Evolutionary conservation across 75 land plant genomes (phyloP), one percentile per base, ranked within the genome.

Genomic region (Ceratopteris richardii): DNA sequence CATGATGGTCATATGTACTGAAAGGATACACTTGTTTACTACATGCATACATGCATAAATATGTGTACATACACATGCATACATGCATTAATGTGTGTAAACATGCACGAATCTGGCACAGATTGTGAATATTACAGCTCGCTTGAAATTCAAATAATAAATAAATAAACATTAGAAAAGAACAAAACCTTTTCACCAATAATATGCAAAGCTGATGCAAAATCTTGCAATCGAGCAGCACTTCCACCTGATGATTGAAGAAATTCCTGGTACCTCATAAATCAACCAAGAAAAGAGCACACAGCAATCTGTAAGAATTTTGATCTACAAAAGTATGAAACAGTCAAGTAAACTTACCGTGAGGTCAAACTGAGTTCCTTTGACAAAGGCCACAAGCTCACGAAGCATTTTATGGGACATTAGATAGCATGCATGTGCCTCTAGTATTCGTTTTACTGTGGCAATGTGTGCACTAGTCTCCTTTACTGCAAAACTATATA

Each of bases 371-470:
- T 95, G 99, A 28, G 99, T 95, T 56, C 90, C 99, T 39, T 90
- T 95, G 0, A 90, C 98, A 82, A 95, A 90, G 25, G 99, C 88
- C 39, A 95, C 99, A 76, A 95, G 88, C 57, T 95, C 94, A 11
- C 85, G 77, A 64, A 95, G 88, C 70, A 87, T 92, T 61, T 83
- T 87, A 57, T 82, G 82, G 11, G 86, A 77, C 99, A 95, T 90
- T 48, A 95, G 64, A 61, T 78, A 77, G 65, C 85, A 77, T 33
- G 99, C 96, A 84, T 95, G 99, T 65, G 70, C 82, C 74, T 95
- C 99, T 30, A 95, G 74, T 51, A 90, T 95, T 58, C 74, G 86
- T 64, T 82, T 90, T 13, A 95, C 96, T 31, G 96, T 84, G 61
- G 90, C 73, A 63, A 82, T 57, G 64, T 89, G 87, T 9, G 90